Base-by-base conservation (phyloP, 768 basidiomycete species). In the Pleurotus salmoneostramineus region DNA sequence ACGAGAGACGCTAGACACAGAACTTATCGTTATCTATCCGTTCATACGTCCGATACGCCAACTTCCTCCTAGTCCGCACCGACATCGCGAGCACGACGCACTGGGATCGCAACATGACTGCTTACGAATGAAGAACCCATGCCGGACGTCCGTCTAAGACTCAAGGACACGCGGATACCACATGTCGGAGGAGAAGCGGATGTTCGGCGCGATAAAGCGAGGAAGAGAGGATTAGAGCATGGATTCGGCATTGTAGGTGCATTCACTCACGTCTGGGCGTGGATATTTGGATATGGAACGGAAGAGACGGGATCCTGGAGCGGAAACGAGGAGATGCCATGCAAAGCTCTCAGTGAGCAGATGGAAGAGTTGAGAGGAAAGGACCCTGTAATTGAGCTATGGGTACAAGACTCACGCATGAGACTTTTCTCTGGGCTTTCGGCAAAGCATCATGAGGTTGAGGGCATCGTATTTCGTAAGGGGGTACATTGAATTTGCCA, bases 61-160 rank as follows among this genome's bases (percentile, higher is more conserved):
- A 7, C 50, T 6, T 33, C 50, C 50, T 35, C 52, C 15, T 11
- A 45, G 40, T 52, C 40, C 52, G 52, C 40, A 43, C 52, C 52
- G 52, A 40, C 52, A 55, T 55, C 52, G 52, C 52, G 52, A 55
- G 34, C 32, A 55, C 14, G 37, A 55, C 52, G 52, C 52, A 43
- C 36, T 21, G 6, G 37, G n/a, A 31, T 27, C 31, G 17, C 8
- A 43, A 27, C 32, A 34, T 36, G 17, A 15, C 50, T 27, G 15
- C 37, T 10, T n/a, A 40, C 37, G n/a, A 8, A 40, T n/a, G n/a
- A 8, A n/a, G 10, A 40, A 40, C 8, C 37, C 44, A 45, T 6
- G n/a, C 44, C 21, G 21, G 21, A 11, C 12, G 17, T 15, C 11
- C 15, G n/a, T 15, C 44, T 11, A 45, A 14, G 44, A n/a, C n/a